Evolutionary conservation across 805 yeast genomes (phyloP), one percentile per base, ranked within the genome.

Genomic region (Lipomyces starkeyi): DNA sequence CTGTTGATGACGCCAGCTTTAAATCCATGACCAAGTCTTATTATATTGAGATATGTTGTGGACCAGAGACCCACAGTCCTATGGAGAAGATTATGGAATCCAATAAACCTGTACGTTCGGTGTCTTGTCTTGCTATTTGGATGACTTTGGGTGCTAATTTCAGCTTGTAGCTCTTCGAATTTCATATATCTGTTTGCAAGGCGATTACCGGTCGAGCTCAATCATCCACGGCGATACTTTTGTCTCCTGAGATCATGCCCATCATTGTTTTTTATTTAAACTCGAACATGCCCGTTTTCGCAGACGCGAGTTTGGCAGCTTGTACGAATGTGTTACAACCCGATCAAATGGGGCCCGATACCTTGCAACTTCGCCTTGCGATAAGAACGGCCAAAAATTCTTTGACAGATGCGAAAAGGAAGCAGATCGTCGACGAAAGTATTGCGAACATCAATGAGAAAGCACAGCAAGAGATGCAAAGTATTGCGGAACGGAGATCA

Each of bases 381-480:
- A 43, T 43, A n/a, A 43, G 49, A 17, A 11, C 49, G 9, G 49
- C 49, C 9, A n/a, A 43, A 43, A 17, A 17, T 43, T n/a, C 49
- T n/a, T n/a, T 43, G 49, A 43, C 9, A 8, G 49, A 43, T n/a
- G 49, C 49, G 9, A 43, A n/a, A 11, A 43, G 49, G 49, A 43
- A 43, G 49, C 22, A 43, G 22, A 43, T 43, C 25, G 22, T 43
- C 22, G 49, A 43, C 22, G 49, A 43, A 43, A 43, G 49, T 43
- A 43, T 43, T 43, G 49, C 49, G 20, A 43, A 43, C 49, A 43
- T 43, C 25, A 43, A 43, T 11, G 49, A 43, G 49, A 43, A 43
- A 43, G 49, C 49, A 43, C 49, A 43, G 3, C 49, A 17, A 43
- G 49, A 43, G 49, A 43, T 43, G 49, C 49, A 43, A n/a, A 43